Conservation (phyloP, 768 basidiomycete species). For the Mrakia frigida region DNA sequence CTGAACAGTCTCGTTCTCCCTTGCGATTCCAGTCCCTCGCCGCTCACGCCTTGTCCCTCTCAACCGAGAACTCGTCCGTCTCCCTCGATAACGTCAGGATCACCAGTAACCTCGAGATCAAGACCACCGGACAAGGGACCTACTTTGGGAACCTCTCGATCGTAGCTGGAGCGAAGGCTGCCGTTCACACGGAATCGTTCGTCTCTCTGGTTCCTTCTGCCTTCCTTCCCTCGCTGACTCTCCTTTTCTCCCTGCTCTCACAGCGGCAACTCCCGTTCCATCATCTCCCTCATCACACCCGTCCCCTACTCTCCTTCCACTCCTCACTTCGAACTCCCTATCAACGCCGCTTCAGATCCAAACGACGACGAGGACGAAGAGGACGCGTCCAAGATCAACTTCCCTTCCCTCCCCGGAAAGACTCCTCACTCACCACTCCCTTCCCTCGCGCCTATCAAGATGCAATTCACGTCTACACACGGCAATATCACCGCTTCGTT, state of each 20-base stretch:
- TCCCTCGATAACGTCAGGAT: not conserved
- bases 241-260: not conserved
- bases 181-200: not conserved
- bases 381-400: not conserved
- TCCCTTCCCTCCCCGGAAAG: not conserved
- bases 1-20: not conserved
- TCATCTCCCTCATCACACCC: conserved; percentile 6
- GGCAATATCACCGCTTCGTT: conserved; percentile 7
- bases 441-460: not conserved
- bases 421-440: not conserved
- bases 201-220: not conserved
- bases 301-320: not conserved
- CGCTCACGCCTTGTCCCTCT: not conserved
- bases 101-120: not conserved
- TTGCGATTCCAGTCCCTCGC: not conserved
- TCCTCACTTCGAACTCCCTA: not conserved
- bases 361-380: not conserved
- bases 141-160: not conserved
- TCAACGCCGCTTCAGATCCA: not conserved
- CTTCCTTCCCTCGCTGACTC: not conserved
- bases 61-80: not conserved
- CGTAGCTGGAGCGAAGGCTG: not conserved
- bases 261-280: not conserved
- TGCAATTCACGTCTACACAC: not conserved
- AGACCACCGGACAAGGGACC: not conserved